Conservation (phyloP, 1,284 basidiomycete genomes). For the Ustilago lituana region DNA sequence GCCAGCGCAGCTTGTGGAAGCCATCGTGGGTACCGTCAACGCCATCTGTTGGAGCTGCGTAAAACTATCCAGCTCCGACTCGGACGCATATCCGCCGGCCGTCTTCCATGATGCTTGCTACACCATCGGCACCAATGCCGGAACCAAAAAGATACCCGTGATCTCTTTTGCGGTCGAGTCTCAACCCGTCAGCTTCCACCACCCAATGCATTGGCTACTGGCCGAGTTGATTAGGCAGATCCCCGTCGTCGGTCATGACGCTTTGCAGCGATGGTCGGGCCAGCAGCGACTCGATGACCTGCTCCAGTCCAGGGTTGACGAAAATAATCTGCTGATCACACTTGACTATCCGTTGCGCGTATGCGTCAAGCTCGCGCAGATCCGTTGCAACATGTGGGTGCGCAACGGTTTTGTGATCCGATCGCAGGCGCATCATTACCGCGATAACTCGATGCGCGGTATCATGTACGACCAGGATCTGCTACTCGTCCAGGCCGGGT, state of each 20-base stretch:
- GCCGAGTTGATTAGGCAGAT: constrained; percentile 82
- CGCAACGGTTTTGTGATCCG: constrained; percentile 96
- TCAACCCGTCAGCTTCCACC: constrained; percentile 79
- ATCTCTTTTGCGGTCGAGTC: constrained; percentile 70
- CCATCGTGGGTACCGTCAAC: constrained; percentile 77
- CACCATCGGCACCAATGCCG: constrained; percentile 73
- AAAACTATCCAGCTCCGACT: constrained; percentile 42
- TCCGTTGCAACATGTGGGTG: constrained; percentile 94
- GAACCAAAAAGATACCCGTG: constrained; percentile 71
- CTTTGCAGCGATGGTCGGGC: constrained; percentile 30
- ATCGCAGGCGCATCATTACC: constrained; percentile 94
- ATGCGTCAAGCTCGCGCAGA: constrained; percentile 79
- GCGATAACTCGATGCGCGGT: constrained; percentile 93
- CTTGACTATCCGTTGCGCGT: constrained; percentile 64
- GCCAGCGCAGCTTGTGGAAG: constrained; percentile 74
- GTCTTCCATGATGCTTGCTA: constrained; percentile 69
- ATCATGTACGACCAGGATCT: constrained; percentile 97
- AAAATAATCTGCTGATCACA: constrained; percentile 47
- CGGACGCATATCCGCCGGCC: constrained; percentile 77
- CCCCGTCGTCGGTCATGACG: constrained; percentile 27
- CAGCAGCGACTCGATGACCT: constrained; percentile 33
- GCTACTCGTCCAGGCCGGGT: constrained; percentile 84
- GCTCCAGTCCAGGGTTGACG: constrained; percentile 39
- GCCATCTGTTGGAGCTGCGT: constrained; percentile 71
- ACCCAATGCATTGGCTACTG: constrained; percentile 89